These are phyloP conservation scores for Pythium folliculosum DNA, from an alignment of 352 stramenopile species.

Conservation along the genomic window DNA sequence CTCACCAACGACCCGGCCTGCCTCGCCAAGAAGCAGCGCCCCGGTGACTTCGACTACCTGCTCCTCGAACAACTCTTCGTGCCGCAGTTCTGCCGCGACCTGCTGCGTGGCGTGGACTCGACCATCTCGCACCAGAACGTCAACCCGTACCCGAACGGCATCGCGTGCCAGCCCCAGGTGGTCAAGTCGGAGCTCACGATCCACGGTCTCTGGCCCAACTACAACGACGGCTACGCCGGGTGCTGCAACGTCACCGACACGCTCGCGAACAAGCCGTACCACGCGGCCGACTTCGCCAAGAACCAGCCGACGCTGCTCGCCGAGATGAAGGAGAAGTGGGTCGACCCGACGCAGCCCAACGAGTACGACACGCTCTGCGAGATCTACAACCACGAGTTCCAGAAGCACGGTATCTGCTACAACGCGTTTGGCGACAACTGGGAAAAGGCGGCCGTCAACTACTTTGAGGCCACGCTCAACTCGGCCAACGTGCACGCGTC, in stretches of 20 bases:
- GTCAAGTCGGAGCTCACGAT: constrained; percentile 68
- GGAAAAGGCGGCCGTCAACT: constrained; percentile 51
- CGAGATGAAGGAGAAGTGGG: constrained; percentile 63
- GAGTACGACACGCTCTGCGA: constrained; percentile 69
- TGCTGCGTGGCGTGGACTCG: constrained; percentile 66
- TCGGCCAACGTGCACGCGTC: constrained; percentile 38
- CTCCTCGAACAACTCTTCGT: constrained; percentile 79
- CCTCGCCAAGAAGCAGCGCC: constrained; percentile 59
- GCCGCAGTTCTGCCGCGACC: constrained; percentile 79
- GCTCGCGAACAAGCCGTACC: constrained; percentile 61
- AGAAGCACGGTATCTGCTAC: constrained; percentile 84
- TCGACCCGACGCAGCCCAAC: constrained; percentile 57
- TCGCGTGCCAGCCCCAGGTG: constrained; percentile 41
- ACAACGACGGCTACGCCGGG: constrained; percentile 68
- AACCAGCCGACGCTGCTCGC: constrained; percentile 49
- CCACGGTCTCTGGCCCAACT: constrained; percentile 80
- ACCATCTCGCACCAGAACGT: constrained; percentile 85
- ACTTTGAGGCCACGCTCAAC: constrained; percentile 67
- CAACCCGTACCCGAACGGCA: constrained; percentile 54
- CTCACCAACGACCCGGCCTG: constrained; percentile 52
- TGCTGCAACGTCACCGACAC: constrained; percentile 75
- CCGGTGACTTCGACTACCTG: constrained; percentile 77
- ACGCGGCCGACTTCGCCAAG: constrained; percentile 44
- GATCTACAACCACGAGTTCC: constrained; percentile 85
- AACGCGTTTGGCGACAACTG: constrained; percentile 53